Conservation (phyloP, 148 eudicot species). For the Rhododendron williamsianum region DNA sequence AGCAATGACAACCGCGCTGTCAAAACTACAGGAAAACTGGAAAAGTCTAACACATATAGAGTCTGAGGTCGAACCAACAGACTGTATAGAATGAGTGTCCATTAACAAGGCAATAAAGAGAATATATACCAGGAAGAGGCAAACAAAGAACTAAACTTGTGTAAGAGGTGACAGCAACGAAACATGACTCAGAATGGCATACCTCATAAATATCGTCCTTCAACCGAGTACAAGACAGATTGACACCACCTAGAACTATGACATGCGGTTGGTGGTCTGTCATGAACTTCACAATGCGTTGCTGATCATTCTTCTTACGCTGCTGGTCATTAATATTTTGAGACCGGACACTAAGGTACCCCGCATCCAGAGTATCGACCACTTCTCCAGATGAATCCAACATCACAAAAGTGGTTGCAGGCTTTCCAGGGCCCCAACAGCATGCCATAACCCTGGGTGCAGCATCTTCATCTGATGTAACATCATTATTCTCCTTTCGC, state of each 20-base stretch:
- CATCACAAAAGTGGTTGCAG: conserved; percentile 91
- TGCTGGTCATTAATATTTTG: conserved; percentile 65
- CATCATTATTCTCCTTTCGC: conserved; percentile 61
- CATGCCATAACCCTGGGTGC: conserved; percentile 99
- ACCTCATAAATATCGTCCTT: conserved; percentile 98
- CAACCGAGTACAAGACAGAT: conserved; percentile 71
- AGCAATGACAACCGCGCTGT: background rate
- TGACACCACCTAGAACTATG: conserved; percentile 88
- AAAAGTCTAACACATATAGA: background rate
- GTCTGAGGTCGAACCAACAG: background rate
- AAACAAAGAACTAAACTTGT: background rate
- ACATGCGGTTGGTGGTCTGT: conserved; percentile 94
- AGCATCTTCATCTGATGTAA: conserved; percentile 64
- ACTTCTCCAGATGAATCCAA: conserved; percentile 94
- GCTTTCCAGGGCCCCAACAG: conserved; percentile 96
- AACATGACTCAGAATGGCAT: conserved; percentile 6
- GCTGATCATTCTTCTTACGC: conserved; percentile 90
- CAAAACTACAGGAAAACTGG: background rate
- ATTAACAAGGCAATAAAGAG: background rate
- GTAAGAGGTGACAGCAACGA: background rate
- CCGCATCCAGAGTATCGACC: conserved; percentile 74
- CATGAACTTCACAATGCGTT: conserved; percentile 74
- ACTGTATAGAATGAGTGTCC: background rate
- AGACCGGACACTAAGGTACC: conserved; percentile 61
- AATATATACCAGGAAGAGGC: background rate